Conservation (phyloP, 495 filamentous ascomycete genomes). For the Friedmanniomyces simplex region DNA sequence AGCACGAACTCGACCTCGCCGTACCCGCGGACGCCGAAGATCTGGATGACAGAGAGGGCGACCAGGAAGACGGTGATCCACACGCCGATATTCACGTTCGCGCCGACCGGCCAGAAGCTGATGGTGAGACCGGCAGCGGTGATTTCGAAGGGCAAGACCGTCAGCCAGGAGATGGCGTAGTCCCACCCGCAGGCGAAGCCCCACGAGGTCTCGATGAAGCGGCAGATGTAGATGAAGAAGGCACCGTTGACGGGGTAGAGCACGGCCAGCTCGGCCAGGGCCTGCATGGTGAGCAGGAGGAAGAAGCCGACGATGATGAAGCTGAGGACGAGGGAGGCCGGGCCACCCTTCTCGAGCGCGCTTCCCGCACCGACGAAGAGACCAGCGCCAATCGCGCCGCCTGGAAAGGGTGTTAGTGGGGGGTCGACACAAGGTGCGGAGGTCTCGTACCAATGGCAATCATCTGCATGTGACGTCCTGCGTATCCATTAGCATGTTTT, state of each 20-base stretch:
- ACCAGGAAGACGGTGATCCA: constrained; percentile 55
- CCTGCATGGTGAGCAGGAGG: constrained; percentile 33
- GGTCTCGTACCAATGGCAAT: constrained; percentile 31
- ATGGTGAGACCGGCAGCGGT: constrained; percentile 85
- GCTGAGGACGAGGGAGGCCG: constrained; percentile 36
- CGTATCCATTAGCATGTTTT: too few relatives aligned
- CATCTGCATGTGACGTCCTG: constrained; percentile 42
- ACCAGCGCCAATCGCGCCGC: constrained; percentile 48
- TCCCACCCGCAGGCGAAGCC: constrained; percentile 99
- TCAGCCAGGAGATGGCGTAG: constrained; percentile 89
- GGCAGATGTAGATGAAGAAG: constrained; percentile 23
- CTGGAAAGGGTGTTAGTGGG: constrained; percentile 7
- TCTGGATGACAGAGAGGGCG: constrained; percentile 29
- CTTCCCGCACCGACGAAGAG: constrained; percentile 46
- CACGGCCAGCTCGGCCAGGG: constrained; percentile 39
- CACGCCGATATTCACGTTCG: constrained; percentile 38
- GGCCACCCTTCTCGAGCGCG: constrained; percentile 43
- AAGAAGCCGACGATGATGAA: constrained; percentile 30
- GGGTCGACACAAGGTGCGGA: background rate
- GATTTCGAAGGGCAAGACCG: constrained; percentile 80
- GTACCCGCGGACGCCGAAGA: constrained; percentile 35
- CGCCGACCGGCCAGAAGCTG: constrained; percentile 53
- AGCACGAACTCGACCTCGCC: constrained; percentile 36
- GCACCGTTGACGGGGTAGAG: constrained; percentile 30
- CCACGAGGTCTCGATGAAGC: constrained; percentile 30